These are phyloP conservation scores for Hemileccinum impolitum DNA, from an alignment of 768 basidiomycete genomes.

Conservation along the genomic window DNA sequence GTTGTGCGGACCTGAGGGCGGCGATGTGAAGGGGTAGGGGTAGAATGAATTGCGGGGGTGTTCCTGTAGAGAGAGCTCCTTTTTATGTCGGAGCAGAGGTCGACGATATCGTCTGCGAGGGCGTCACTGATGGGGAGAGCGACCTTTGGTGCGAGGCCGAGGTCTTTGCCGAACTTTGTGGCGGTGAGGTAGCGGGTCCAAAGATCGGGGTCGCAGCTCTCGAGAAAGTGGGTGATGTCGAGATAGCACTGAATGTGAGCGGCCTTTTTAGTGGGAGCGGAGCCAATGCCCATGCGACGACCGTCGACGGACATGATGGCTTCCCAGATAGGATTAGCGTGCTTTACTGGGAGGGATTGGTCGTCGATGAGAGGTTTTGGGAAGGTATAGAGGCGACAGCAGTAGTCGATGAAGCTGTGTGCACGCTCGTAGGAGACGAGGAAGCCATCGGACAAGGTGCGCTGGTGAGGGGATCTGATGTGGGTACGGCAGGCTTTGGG, in stretches of 20 bases:
- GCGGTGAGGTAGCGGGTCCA: constrained; percentile 71
- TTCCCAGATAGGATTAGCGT: constrained; percentile 49
- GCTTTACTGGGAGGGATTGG: constrained; percentile 29
- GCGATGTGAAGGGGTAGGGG: constrained; percentile 22
- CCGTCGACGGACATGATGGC: constrained; percentile 74
- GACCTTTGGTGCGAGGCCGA: constrained; percentile 70
- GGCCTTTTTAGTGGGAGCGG: constrained; percentile 62
- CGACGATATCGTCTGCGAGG: constrained; percentile 67
- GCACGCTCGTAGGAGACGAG: constrained; percentile 68
- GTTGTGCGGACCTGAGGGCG: constrained; percentile 53
- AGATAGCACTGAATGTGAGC: constrained; percentile 75
- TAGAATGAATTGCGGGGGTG: constrained; percentile 30
- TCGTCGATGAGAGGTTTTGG: constrained; percentile 68
- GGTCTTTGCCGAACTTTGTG: constrained; percentile 59
- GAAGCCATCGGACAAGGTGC: constrained; percentile 58
- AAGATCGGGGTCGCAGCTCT: constrained; percentile 74
- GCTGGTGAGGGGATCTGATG: constrained; percentile 16
- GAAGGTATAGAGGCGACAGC: constrained; percentile 78
- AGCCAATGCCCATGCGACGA: constrained; percentile 79
- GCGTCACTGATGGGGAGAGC: constrained; percentile 58
- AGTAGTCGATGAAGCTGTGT: constrained; percentile 92
- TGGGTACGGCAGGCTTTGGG: constrained; percentile 17
- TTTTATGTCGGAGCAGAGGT: constrained; percentile 65
- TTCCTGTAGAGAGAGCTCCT: constrained; percentile 64
- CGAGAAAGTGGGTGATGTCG: constrained; percentile 84